Conservation (phyloP, 768 basidiomycete genomes). For the Termitomyces titanicus region DNA sequence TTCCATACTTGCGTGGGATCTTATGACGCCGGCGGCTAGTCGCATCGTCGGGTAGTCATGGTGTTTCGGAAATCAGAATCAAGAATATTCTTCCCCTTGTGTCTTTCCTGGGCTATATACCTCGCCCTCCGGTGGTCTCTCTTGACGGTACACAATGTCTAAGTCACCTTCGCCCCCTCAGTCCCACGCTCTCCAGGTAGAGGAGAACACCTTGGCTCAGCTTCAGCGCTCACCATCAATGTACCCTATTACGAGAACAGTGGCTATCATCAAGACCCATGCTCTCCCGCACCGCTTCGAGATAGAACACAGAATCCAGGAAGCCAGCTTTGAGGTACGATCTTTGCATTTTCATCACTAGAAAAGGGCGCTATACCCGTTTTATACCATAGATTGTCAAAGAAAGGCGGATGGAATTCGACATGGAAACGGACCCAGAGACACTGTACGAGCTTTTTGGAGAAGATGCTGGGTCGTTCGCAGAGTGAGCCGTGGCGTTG, state of each 20-base stretch:
- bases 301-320: conserved; percentile 75
- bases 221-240: conserved; percentile 14
- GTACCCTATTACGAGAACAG: conserved; percentile 51
- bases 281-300: conserved; percentile 72
- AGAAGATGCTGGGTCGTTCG: conserved; percentile 67
- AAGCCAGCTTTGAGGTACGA: conserved; percentile 79
- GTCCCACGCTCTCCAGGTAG: conserved; percentile 21
- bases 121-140: not conserved
- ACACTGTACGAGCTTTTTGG: conserved; percentile 78
- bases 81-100: conserved; percentile 3
- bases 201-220: conserved; percentile 9
- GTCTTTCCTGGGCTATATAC: not conserved
- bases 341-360: conserved; percentile 8
- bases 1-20: not conserved
- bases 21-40: not conserved
- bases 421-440: conserved; percentile 78
- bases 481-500: conserved; percentile 51
- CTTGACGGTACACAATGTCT: conserved; percentile 11
- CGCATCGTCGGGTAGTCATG: conserved; percentile 16
- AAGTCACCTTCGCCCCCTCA: conserved; percentile 16
- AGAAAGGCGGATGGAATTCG: conserved; percentile 87
- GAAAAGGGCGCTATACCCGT: conserved; percentile 13
- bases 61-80: conserved; percentile 12
- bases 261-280: conserved; percentile 83
- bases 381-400: conserved; percentile 62